Conservation (phyloP, 108 stramenopile genomes). For the Chaetoceros muelleri region DNA sequence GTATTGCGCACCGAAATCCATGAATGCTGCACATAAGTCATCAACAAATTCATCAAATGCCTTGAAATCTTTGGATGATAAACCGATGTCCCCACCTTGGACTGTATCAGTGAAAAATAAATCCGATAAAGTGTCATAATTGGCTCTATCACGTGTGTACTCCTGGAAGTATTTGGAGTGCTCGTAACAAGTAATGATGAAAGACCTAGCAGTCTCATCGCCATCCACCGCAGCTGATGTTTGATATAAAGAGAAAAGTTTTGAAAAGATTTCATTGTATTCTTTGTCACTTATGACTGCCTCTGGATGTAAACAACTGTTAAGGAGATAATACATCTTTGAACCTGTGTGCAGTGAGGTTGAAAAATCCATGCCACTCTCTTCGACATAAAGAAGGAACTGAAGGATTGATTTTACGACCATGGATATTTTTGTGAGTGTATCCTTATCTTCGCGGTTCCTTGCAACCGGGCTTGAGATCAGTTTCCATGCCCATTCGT, state of each 20-base stretch:
- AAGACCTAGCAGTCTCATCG: slow-evolving; percentile 6
- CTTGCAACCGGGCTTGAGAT: slow-evolving; percentile 18
- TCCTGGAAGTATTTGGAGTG: slow-evolving; percentile 30
- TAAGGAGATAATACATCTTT: slow-evolving; percentile 70
- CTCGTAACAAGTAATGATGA: slow-evolving; percentile 25
- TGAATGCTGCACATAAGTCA: slow-evolving; percentile 57
- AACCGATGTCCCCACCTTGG: not conserved
- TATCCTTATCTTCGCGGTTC: not conserved
- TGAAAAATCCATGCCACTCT: slow-evolving; percentile 11
- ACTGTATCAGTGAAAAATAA: not conserved
- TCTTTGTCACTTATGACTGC: slow-evolving; percentile 33
- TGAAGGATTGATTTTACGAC: slow-evolving; percentile 31
- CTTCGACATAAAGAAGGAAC: slow-evolving; percentile 43
- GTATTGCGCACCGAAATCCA: slow-evolving; percentile 77
- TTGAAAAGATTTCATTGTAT: slow-evolving; percentile 7
- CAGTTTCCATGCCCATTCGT: slow-evolving; percentile 69
- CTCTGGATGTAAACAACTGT: slow-evolving; percentile 63
- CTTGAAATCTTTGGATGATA: slow-evolving; percentile 29
- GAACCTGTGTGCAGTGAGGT: slow-evolving; percentile 28
- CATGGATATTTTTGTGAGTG: slow-evolving; percentile 21
- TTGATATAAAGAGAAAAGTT: slow-evolving; percentile 16
- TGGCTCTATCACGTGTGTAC: not conserved
- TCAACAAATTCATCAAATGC: slow-evolving; percentile 61
- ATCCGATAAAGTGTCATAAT: not conserved
- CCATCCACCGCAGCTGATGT: not conserved